phyloP scores from a whole-genome alignment of 2,329 filamentous ascomycete genomes.

The Pseudonectria foliicola region DNA sequence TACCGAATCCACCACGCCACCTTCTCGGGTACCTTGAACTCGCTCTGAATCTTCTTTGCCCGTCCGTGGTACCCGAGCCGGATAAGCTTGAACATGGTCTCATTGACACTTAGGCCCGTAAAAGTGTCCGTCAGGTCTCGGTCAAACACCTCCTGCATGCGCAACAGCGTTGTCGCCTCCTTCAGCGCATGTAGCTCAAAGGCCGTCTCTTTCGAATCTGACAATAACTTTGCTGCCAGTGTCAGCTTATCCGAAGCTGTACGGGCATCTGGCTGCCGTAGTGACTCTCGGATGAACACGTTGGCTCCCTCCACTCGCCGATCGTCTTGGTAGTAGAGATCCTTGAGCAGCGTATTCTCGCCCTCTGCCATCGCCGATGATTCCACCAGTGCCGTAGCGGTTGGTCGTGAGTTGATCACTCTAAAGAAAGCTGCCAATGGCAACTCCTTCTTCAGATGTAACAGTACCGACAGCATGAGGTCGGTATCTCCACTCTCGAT shows the following conservation, averaged over 20 bases:
- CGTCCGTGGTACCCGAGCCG: conserved; percentile 74
- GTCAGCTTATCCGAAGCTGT: conserved; percentile 78
- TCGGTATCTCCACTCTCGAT: conserved; percentile 95
- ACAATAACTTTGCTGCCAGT: conserved; percentile 74
- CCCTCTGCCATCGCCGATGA: conserved; percentile 61
- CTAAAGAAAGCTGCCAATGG: conserved; percentile 89
- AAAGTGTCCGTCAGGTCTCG: conserved; percentile 73
- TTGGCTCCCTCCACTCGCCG: conserved; percentile 80
- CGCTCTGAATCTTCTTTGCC: conserved; percentile 78
- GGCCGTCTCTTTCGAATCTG: conserved; percentile 72
- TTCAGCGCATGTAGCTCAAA: conserved; percentile 70
- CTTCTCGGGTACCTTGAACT: conserved; percentile 91
- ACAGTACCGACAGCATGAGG: conserved; percentile 79
- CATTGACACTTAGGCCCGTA: conserved; percentile 77
- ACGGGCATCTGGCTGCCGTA: conserved; percentile 62
- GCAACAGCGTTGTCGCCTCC: conserved; percentile 71
- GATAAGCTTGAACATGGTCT: conserved; percentile 86
- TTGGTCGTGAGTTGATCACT: conserved; percentile 75
- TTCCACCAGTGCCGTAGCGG: conserved; percentile 85
- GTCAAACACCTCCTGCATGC: conserved; percentile 82
- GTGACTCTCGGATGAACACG: conserved; percentile 77
- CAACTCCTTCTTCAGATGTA: conserved; percentile 83
- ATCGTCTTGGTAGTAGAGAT: conserved; percentile 96
- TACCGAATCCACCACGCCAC: conserved; percentile 77
- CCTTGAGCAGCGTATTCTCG: conserved; percentile 80